Conservation (phyloP, 331 rosid genomes). For the Malus hybrid region DNA sequence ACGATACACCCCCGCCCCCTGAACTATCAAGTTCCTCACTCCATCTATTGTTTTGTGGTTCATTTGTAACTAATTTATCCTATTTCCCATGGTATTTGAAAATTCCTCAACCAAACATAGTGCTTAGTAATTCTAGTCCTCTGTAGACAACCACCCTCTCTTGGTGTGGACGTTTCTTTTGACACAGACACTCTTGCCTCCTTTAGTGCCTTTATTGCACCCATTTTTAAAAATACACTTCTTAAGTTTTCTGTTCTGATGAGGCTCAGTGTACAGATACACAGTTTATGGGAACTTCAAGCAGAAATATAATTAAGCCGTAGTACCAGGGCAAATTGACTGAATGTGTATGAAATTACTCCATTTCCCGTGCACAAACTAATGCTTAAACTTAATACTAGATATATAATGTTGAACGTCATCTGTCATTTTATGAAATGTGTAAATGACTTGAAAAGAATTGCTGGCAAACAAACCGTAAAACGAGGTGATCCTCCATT, state of each 20-base stretch:
- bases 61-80: neutral
- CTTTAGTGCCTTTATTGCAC: too few species aligned
- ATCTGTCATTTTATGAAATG: neutral
- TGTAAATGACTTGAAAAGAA: neutral
- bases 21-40: neutral
- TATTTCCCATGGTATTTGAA: too few species aligned
- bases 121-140: neutral
- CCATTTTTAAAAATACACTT: neutral
- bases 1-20: neutral
- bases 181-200: neutral
- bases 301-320: neutral
- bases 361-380: neutral
- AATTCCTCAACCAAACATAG: neutral
- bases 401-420: neutral
- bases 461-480: constrained; percentile 40
- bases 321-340: neutral
- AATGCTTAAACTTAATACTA: too few species aligned
- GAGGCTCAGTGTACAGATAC: neutral
- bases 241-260: neutral
- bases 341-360: neutral
- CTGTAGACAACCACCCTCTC: neutral
- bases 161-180: neutral
- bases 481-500: constrained; percentile 70
- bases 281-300: neutral
- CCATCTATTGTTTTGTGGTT: neutral